Conservation (phyloP, 2,329 filamentous ascomycete genomes). For the Colletotrichum sp. region DNA sequence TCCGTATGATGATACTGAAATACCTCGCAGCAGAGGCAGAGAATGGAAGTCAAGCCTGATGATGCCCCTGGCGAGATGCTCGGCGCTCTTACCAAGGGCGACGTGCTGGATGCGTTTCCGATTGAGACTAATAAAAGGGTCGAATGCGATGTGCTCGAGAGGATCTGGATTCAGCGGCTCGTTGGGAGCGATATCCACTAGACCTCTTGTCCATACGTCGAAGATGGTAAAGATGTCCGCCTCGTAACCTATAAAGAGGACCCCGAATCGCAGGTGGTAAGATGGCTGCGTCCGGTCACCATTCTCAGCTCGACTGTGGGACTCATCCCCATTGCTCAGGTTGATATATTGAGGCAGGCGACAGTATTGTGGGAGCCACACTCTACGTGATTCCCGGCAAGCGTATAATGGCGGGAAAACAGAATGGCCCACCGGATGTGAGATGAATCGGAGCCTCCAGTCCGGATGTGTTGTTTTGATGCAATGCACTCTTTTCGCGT, state of each 20-base stretch:
- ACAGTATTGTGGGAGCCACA: neutral
- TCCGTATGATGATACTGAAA: too few species aligned
- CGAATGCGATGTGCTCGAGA: neutral
- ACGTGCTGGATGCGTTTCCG: neutral
- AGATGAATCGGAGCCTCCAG: neutral
- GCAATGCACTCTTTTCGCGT: neutral
- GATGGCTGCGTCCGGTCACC: neutral
- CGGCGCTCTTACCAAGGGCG: too few species aligned
- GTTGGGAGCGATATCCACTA: neutral
- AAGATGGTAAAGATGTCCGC: neutral
- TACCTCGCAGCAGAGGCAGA: too few species aligned
- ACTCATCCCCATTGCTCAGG: neutral
- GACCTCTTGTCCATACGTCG: neutral
- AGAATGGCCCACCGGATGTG: neutral
- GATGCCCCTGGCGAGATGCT: too few species aligned
- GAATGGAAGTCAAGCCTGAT: too few species aligned
- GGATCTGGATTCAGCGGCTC: neutral
- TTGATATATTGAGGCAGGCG: neutral
- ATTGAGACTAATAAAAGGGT: neutral
- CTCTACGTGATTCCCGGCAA: neutral
- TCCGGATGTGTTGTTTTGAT: neutral
- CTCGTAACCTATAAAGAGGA: neutral
- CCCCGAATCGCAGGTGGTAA: neutral
- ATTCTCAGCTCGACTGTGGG: neutral
- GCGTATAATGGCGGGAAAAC: neutral